Percentiles rank a stretch among this genome's conserved stretches.
phyloP scores from a whole-genome alignment of 441 rosid genomes.

The Populus hybrid region DNA sequence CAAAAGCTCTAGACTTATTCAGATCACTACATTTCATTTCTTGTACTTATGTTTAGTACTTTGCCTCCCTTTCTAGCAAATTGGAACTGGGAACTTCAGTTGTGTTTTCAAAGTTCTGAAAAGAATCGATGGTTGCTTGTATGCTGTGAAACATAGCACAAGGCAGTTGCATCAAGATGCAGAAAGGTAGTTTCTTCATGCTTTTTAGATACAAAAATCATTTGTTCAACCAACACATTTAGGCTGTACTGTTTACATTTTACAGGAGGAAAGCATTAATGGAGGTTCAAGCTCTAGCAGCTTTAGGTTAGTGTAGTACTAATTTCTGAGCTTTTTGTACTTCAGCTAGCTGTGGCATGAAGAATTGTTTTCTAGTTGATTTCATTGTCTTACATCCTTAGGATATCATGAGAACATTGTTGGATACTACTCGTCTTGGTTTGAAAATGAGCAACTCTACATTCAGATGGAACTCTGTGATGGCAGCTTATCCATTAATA shows the following conservation, averaged over 20 bases:
- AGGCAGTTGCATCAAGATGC: slow-evolving; percentile 60
- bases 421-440: slow-evolving; percentile 90
- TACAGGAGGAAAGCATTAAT: slow-evolving; percentile 90
- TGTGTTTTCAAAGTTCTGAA: slow-evolving; percentile 80
- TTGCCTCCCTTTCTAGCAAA: slow-evolving; percentile 47
- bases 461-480: slow-evolving; percentile 96
- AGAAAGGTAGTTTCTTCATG: slow-evolving; percentile 52
- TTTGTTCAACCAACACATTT: slow-evolving; percentile 3
- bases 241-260: slow-evolving; percentile 10
- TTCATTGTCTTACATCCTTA: slow-evolving; percentile 24
- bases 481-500: slow-evolving; percentile 62
- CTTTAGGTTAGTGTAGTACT: slow-evolving; percentile 50
- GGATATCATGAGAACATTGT: slow-evolving; percentile 79
- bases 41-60: slow-evolving; percentile 2
- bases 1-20: not conserved
- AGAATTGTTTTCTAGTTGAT: slow-evolving; percentile 6
- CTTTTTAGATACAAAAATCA: not conserved
- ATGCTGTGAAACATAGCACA: slow-evolving; percentile 80
- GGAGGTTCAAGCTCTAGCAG: slow-evolving; percentile 98
- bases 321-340: not conserved
- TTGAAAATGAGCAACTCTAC: slow-evolving; percentile 86
- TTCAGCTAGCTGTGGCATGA: not conserved
- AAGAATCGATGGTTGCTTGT: slow-evolving; percentile 94
- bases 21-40: slow-evolving; percentile 1
- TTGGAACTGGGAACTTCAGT: slow-evolving; percentile 88